Conservation (phyloP, 2,329 filamentous ascomycete species). For the Ophiostoma sp. region DNA sequence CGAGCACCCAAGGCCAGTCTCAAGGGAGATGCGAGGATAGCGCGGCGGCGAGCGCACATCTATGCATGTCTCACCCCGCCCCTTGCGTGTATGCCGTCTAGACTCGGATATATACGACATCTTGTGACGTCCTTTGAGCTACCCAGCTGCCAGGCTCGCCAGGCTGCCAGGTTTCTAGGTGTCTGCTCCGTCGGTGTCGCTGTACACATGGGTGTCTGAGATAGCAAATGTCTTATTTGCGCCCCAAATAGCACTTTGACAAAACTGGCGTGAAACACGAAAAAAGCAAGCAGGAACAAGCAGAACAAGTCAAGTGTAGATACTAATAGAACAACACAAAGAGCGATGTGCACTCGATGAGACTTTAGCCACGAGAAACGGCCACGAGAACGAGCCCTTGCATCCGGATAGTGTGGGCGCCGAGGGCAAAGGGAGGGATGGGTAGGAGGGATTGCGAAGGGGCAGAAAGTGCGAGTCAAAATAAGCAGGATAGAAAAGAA, state of each 20-base stretch:
- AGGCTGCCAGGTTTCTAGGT: neutral
- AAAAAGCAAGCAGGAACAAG: slow-evolving; percentile 2
- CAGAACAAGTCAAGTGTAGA: neutral
- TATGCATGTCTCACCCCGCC: slow-evolving; percentile 8
- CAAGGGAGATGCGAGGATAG: slow-evolving; percentile 3
- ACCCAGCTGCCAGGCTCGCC: no score
- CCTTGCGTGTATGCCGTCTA: neutral
- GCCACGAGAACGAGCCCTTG: slow-evolving; percentile 9
- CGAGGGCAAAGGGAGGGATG: neutral
- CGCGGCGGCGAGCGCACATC: neutral
- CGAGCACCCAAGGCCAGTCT: neutral
- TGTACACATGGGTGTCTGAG: neutral
- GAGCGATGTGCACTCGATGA: slow-evolving; percentile 1
- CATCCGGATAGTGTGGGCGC: neutral
- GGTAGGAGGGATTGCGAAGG: neutral
- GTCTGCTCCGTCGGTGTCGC: neutral
- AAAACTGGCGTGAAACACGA: slow-evolving; percentile 11
- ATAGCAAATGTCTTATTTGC: slow-evolving; percentile 3
- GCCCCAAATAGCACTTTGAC: slow-evolving; percentile 3
- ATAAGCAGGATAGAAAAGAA: neutral
- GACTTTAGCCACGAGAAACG: slow-evolving; percentile 3
- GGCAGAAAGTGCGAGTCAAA: neutral
- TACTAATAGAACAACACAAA: neutral
- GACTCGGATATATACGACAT: neutral
- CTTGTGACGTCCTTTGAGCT: neutral